Evolutionary conservation across 164 flowering plant genomes (phyloP).

Genomic region (Magnolia changhungtana): DNA sequence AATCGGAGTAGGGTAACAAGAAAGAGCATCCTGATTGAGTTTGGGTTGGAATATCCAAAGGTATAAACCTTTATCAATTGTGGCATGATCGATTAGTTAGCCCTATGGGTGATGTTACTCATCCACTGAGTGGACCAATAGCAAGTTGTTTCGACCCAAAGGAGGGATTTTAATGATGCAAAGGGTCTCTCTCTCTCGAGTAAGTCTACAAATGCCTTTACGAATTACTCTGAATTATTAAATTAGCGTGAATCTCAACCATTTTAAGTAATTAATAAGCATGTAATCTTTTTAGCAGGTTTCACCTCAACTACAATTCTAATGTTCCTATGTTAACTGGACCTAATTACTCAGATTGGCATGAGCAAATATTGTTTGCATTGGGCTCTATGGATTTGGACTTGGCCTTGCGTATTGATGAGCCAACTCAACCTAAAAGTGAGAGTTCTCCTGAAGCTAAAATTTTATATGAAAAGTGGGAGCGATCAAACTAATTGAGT

Average conservation of each 20-base stretch:
- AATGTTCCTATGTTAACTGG: not conserved
- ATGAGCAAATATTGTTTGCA: not conserved
- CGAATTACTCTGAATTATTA: not conserved
- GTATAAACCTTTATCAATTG: not conserved
- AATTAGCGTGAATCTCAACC: not conserved
- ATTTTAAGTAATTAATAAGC: not conserved
- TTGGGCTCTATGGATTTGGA: not conserved
- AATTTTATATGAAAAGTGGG: not conserved
- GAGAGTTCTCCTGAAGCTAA: not conserved
- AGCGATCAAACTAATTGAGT: not conserved
- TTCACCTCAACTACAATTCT: not conserved
- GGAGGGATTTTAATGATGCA: not conserved
- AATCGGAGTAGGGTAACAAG: not conserved
- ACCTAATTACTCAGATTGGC: not conserved
- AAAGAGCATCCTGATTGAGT: not conserved
- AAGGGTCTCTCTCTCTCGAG: not conserved
- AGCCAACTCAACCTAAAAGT: not conserved
- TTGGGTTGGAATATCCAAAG: not conserved
- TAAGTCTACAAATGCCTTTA: not conserved
- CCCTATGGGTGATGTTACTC: not conserved
- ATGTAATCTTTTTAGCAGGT: not conserved
- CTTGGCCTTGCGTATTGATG: not conserved
- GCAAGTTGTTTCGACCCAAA: not conserved
- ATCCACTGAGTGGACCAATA: not conserved
- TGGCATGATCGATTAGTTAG: not conserved